Base-by-base conservation (phyloP, 2,329 filamentous ascomycete species). In the Alternaria sp. region DNA sequence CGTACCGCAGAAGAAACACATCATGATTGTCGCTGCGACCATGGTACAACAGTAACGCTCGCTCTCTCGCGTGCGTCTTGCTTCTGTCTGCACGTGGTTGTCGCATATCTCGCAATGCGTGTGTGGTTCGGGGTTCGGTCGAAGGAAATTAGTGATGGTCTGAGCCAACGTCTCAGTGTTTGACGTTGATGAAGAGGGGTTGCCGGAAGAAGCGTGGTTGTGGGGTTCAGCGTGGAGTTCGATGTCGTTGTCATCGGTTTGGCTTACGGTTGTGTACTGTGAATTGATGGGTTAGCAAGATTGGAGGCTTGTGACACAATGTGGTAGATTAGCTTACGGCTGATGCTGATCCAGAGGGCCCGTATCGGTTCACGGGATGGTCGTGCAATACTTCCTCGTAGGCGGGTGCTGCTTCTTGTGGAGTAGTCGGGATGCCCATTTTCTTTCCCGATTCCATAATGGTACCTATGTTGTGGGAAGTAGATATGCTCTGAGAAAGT, bases 51-150 rank as follows among this genome's bases (percentile, higher is more conserved):
- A 76, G 49, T 71, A 66, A 28, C 58, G 62, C 30, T 75, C 60
- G 9, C 65, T 63, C 8, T 68, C 71, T 15, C 69, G 63, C 25
- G 53, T 66, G 49, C 72, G 65, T 20, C 68, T 63, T 7, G 69
- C 66, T n/a, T 65, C 68, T 0, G 61, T 30, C 25, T 71, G 68
- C 2, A 62, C 20, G 37, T 72, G 70, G 18, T 65, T 55, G 50
- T 77, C 75, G 65, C 75, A 77, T 47, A 67, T 59, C 41, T 75
- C 70, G 64, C 74, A 77, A 58, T 76, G 74, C 6, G 63, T 61
- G 55, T 75, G 74, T 6, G 62, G 61, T 15, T 68, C 67, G 4
- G 71, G 58, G 14, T 68, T 69, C 1, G 71, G 70, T 26, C 63
- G 63, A 53, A 76, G 67, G 11, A 74, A 62, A n/a, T 68, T 67